phyloP scores from a whole-genome alignment of 2,329 filamentous ascomycete species.

The Claviceps paspali region DNA sequence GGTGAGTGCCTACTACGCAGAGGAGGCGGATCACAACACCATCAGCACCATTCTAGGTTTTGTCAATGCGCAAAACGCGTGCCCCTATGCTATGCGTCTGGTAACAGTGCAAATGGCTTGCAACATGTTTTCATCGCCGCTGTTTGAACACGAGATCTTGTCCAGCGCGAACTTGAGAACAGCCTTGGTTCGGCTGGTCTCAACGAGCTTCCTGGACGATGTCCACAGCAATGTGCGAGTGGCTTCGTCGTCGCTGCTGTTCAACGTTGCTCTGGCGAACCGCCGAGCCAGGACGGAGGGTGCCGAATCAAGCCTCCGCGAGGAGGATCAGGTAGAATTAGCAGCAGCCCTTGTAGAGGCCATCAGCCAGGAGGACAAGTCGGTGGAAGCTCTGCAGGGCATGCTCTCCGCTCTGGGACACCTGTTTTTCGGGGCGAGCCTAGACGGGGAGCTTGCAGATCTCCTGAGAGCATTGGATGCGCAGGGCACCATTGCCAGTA shows the following conservation, averaged over 20 bases:
- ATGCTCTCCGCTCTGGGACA: conserved; percentile 64
- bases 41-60: conserved; percentile 44
- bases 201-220: conserved; percentile 64
- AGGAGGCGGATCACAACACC: conserved; percentile 52
- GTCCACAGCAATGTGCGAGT: conserved; percentile 60
- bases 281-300: conserved; percentile 47
- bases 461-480: conserved; percentile 68
- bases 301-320: conserved; percentile 41
- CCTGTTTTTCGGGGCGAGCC: conserved; percentile 53
- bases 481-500: conserved; percentile 42
- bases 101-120: conserved; percentile 72
- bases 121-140: conserved; percentile 65
- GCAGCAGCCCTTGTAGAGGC: conserved; percentile 69
- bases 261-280: conserved; percentile 63
- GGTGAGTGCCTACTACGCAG: conserved; percentile 67
- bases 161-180: conserved; percentile 33
- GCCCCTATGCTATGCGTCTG: conserved; percentile 69
- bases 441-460: conserved; percentile 64
- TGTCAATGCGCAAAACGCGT: conserved; percentile 39
- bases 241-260: conserved; percentile 67
- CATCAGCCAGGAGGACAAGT: conserved; percentile 39
- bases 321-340: conserved; percentile 64
- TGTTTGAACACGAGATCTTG: conserved; percentile 53
- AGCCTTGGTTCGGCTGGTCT: conserved; percentile 53
- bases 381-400: conserved; percentile 60